Base-by-base conservation (phyloP, 2,329 filamentous ascomycete genomes). In the Huntiella bhutanensis region DNA sequence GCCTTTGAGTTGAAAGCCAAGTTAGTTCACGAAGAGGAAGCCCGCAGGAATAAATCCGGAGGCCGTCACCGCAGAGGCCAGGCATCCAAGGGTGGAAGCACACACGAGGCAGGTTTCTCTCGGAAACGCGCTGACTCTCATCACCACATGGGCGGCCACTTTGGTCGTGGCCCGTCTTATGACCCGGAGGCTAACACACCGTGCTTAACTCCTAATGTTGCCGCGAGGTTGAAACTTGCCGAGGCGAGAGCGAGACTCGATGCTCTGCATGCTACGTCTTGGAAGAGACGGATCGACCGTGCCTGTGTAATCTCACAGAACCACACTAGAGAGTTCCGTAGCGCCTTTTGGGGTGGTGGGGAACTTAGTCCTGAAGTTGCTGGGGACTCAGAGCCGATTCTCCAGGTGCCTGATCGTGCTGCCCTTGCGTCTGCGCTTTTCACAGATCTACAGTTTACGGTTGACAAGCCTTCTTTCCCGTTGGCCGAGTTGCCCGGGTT, bases 381-480 rank as follows among this genome's bases (percentile, higher is more conserved):
- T 33, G 80, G 86, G 48, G 84, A 93, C 52, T 75, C 73, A 4
- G 91, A 98, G 60, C 80, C 75, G 33, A 83, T 98, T 45, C 70
- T 98, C 6, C 79, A 84, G 43, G 79, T 95, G 45, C 86, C 86
- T 3, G 77, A 84, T 52, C 73, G 91, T 22, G 88, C 91, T 12
- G 82, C 82, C 5, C 68, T 98, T 11, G 80, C 93, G 76, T 73
- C 80, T 3, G 70, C 83, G 4, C 64, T 84, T 38, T 77, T 96
- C 53, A 85, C 78, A 50, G 88, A 98, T 58, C 66, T 98, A 32
- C 80, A 88, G 52, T 70, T 98, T 47, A 68, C 77, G 32, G 69
- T 98, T 49, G 91, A 96, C 60, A 95, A 94, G 59, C 91, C 91
- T 1, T 88, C 83, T 0, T 98, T 98, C 58, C 80, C 86, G 0